Percentiles rank a stretch among this genome's conserved stretches.
These are phyloP conservation scores for Diaporthe batatas DNA, from an alignment of 2,329 filamentous ascomycete species.

Conservation along the genomic window DNA sequence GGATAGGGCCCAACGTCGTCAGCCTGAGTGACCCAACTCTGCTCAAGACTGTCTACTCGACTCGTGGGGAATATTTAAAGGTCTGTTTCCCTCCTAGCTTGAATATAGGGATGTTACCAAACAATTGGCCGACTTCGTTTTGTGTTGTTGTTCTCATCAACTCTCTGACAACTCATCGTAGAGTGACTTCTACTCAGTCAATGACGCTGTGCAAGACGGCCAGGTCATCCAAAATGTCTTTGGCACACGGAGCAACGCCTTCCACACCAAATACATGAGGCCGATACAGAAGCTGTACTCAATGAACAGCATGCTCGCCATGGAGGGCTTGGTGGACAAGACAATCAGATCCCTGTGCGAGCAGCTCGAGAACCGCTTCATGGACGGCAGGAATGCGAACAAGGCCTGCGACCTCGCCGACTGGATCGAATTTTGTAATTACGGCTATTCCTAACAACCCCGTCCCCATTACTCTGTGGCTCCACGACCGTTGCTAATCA, in stretches of 20 bases:
- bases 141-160: accelerated
- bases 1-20: conserved; percentile 34
- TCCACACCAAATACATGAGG: conserved; percentile 34
- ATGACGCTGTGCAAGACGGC: conserved; percentile 33
- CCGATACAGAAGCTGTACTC: conserved; percentile 39
- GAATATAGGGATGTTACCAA: background rate
- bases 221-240: conserved; percentile 36
- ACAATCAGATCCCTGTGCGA: conserved; percentile 16
- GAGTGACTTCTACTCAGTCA: conserved; percentile 36
- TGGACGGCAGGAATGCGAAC: conserved; percentile 9
- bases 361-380: conserved; percentile 32
- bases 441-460: background rate
- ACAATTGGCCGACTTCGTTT: too few relatives aligned
- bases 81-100: background rate
- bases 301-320: conserved; percentile 6
- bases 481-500: background rate
- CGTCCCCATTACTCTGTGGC: too few relatives aligned
- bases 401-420: conserved; percentile 31
- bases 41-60: conserved; percentile 37
- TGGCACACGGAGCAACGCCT: conserved; percentile 31
- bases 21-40: conserved; percentile 35
- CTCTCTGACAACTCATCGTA: background rate
- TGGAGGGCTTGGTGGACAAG: conserved; percentile 31
- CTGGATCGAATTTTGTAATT: conserved; percentile 33
- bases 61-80: conserved; percentile 26